Base-by-base conservation (phyloP, 495 filamentous ascomycete genomes). In the Cryomyces minteri region DNA sequence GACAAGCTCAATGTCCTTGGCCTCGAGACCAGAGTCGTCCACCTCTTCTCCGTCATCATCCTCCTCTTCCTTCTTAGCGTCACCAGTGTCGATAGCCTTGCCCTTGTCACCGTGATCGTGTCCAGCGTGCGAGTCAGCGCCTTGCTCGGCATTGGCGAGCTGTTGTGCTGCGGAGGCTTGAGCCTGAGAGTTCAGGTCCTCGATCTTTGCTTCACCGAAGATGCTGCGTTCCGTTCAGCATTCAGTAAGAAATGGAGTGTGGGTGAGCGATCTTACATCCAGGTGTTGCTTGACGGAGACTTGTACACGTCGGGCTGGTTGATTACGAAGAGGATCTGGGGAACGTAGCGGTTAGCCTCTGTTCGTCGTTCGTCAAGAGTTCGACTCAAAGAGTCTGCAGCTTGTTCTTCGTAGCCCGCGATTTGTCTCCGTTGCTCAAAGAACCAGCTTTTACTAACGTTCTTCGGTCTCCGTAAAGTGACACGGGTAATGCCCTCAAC, bases 151-250 rank as follows among this genome's bases (percentile, higher is more conserved):
- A 63, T 72, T 74, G 54, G 87, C 80, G 46, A 94, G 79, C 68
- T 88, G 82, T 66, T 93, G 84, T 51, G 87, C 88, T 53, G 86
- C 88, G 56, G 79, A 81, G 59, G 86, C 83, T 72, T 94, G 88
- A 56, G 90, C 88, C 60, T 86, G 84, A 58, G 88, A 87, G 78
- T 94, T 96, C 56, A 96, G 71, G 69, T 99, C 92, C 73, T 99
- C 92, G 58, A 92, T 99, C 82, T 99, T 99, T 62, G 92, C 92
- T 72, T 99, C 90, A 63, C 90, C 90, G 67, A 99, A 99, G 69
- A 99, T 93, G 68, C 90, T 98, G 45, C 42, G 39, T 36, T 7
- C 5, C n/a, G 6, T 29, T 46, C 41, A 47, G 31, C 39, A 38
- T 11, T 44, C 18, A 12, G 1, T 37, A 37, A 37, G 40, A 1